These are phyloP conservation scores for Pseudonitzschia multistriata DNA, from an alignment of 108 stramenopile genomes.

Conservation along the genomic window DNA sequence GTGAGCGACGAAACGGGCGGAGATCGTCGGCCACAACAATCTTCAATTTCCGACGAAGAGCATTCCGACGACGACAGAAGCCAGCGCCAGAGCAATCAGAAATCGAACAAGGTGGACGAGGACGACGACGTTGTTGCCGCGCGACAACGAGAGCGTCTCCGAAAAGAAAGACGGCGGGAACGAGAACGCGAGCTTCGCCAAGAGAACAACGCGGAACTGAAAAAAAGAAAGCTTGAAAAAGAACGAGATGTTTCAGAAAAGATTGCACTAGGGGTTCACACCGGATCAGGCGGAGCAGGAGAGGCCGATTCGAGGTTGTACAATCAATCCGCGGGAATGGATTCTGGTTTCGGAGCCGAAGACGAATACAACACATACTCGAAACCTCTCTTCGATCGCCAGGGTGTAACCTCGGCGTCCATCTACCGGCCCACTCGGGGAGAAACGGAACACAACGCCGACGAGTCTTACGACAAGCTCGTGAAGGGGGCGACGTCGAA, in stretches of 20 bases:
- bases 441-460: conserved; percentile 71
- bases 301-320: conserved; percentile 94
- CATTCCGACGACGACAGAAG: conserved; percentile 29
- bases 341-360: conserved; percentile 95
- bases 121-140: conserved; percentile 79
- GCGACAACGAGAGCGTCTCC: conserved; percentile 88
- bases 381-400: conserved; percentile 91
- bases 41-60: background rate
- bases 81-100: background rate
- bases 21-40: background rate
- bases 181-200: conserved; percentile 94
- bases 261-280: conserved; percentile 96
- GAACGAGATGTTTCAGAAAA: conserved; percentile 98
- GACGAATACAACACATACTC: conserved; percentile 96
- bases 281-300: conserved; percentile 79
- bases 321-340: conserved; percentile 93
- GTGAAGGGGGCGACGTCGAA: conserved; percentile 75
- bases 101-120: conserved; percentile 29
- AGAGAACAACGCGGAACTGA: conserved; percentile 68
- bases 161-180: conserved; percentile 88
- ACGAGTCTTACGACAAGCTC: conserved; percentile 77
- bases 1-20: background rate
- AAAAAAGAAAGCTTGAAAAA: conserved; percentile 84
- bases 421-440: conserved; percentile 93
- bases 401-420: conserved; percentile 75